Conservation (phyloP, 306 rosid species). For the Pyrus communis region DNA sequence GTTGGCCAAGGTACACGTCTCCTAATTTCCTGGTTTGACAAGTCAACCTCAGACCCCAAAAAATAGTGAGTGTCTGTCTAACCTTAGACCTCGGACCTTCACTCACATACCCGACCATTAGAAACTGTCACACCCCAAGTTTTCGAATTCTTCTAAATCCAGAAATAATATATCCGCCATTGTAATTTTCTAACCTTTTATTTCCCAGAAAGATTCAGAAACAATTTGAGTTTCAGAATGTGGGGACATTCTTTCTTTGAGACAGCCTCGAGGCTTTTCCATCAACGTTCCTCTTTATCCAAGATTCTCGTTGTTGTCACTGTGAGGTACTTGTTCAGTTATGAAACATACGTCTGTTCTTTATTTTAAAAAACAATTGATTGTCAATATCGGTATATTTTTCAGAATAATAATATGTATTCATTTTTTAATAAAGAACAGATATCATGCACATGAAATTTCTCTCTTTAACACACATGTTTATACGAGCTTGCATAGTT, state of each 20-base stretch:
- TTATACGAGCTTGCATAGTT: neutral
- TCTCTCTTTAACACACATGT: neutral
- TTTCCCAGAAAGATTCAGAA: neutral
- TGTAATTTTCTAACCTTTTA: neutral
- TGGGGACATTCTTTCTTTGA: conserved; percentile 30
- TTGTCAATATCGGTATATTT: rapidly evolving
- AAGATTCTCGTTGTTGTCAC: conserved; percentile 46
- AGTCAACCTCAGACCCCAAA: conserved; percentile 1
- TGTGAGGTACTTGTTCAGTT: conserved; percentile 21
- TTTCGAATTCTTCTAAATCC: neutral
- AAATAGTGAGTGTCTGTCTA: neutral
- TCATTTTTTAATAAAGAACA: too few species aligned
- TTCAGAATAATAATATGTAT: rapidly evolving
- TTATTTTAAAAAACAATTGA: too few species aligned
- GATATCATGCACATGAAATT: too few species aligned
- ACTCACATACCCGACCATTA: neutral
- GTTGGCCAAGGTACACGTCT: neutral
- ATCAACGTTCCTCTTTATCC: conserved; percentile 26
- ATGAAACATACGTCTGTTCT: too few species aligned
- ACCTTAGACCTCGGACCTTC: neutral
- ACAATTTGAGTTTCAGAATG: conserved; percentile 23
- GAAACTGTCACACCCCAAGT: neutral
- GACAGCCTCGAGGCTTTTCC: conserved; percentile 38
- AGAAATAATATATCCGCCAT: neutral
- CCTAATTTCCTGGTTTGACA: neutral